Evolutionary conservation across 768 basidiomycete genomes (phyloP).

Genomic region (Tricholoma matsutake): DNA sequence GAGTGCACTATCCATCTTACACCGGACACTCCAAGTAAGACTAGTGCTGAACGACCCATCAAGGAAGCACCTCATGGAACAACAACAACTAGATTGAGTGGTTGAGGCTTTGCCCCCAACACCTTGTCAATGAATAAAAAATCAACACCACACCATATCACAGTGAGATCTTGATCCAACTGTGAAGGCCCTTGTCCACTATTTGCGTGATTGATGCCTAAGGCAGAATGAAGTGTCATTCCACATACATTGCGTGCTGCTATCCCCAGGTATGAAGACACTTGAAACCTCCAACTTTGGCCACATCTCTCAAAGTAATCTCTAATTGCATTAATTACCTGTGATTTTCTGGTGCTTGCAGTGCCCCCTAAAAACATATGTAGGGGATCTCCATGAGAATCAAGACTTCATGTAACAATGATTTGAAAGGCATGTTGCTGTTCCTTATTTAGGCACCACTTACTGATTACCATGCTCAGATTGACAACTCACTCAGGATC

Average conservation of each 20-base stretch:
- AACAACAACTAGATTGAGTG: too few relatives aligned
- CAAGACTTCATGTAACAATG: not conserved
- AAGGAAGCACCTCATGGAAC: too few relatives aligned
- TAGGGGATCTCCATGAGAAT: not conserved
- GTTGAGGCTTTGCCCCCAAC: too few relatives aligned
- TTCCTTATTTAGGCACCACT: not conserved
- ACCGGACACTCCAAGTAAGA: too few relatives aligned
- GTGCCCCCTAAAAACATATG: constrained; percentile 6
- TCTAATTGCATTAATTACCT: not conserved
- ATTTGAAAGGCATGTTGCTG: not conserved
- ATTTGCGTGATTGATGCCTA: not conserved
- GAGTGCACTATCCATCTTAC: too few relatives aligned
- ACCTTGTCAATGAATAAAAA: not conserved
- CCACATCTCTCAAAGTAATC: not conserved
- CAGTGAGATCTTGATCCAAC: not conserved
- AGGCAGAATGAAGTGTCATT: not conserved
- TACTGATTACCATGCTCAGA: not conserved
- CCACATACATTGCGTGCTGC: not conserved
- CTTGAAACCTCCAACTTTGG: not conserved
- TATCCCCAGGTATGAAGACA: not conserved
- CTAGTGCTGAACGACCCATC: too few relatives aligned
- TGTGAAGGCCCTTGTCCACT: not conserved
- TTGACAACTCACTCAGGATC: not conserved
- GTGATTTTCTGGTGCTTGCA: constrained; percentile 40
- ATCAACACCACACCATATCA: constrained; percentile 20